Percentiles rank a stretch among this genome's conserved stretches.
These are phyloP conservation scores for Scortechinia acanthostroma DNA, from an alignment of 2,329 filamentous ascomycete species.

Conservation along the genomic window DNA sequence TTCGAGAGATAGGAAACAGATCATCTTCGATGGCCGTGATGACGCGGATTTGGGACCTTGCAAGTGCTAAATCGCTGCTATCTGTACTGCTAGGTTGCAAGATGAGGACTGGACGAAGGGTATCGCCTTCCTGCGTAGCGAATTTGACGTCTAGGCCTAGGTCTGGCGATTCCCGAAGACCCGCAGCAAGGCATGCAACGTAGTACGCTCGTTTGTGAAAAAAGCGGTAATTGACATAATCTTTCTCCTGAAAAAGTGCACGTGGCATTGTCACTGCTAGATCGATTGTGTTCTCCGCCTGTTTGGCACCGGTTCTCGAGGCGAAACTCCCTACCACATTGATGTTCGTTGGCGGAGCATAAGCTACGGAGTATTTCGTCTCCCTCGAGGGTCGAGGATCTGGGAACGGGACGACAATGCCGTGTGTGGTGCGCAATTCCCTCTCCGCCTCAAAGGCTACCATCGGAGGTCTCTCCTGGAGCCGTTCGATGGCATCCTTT, in stretches of 20 bases:
- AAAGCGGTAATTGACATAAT: constrained; percentile 86
- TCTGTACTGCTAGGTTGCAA: constrained; percentile 20
- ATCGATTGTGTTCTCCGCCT: constrained; percentile 58
- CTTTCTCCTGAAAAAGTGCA: constrained; percentile 81
- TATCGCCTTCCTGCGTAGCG: constrained; percentile 65
- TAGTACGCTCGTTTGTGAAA: constrained; percentile 94
- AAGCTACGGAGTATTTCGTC: constrained; percentile 75
- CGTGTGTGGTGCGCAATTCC: constrained; percentile 59
- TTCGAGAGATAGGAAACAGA: constrained; percentile 66
- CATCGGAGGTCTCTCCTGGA: constrained; percentile 27
- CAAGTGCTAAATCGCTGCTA: background rate
- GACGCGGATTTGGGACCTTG: background rate
- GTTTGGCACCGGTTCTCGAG: constrained; percentile 66
- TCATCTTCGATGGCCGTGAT: background rate
- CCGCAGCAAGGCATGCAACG: constrained; percentile 71
- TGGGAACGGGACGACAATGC: constrained; percentile 75
- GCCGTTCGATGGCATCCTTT: constrained; percentile 40
- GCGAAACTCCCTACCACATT: constrained; percentile 88
- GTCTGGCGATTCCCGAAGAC: constrained; percentile 50
- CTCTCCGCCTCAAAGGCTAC: constrained; percentile 56
- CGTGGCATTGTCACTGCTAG: constrained; percentile 81
- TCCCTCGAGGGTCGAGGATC: constrained; percentile 71
- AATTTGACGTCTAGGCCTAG: constrained; percentile 49
- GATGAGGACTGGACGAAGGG: constrained; percentile 63
- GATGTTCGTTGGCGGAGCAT: constrained; percentile 63